Conservation (phyloP, 2,329 filamentous ascomycete species). For the Nigrograna mackinnonii region DNA sequence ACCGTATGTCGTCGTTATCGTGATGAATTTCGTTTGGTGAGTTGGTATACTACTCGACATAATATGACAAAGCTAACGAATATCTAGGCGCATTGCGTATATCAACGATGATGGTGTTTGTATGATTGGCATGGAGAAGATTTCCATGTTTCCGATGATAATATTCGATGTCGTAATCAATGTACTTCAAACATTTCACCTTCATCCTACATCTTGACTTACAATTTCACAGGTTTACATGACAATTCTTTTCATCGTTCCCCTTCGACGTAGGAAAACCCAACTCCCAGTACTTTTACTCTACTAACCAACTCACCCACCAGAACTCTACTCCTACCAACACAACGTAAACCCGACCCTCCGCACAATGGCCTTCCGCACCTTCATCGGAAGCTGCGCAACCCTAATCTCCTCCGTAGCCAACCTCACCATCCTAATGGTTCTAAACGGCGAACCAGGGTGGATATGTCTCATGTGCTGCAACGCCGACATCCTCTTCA, state of each 20-base stretch:
- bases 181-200: conserved; percentile 26
- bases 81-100: conserved; percentile 58
- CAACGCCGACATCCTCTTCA: conserved; percentile 66
- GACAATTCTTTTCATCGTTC: conserved; percentile 65
- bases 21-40: conserved; percentile 65
- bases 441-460: conserved; percentile 63
- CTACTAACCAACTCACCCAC: too few relatives aligned
- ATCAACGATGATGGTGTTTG: conserved; percentile 58
- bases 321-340: conserved; percentile 61
- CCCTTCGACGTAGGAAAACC: conserved; percentile 54
- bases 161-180: conserved; percentile 64
- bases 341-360: conserved; percentile 51
- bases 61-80: conserved; percentile 3
- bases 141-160: conserved; percentile 65
- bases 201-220: neutral
- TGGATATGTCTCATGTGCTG: conserved; percentile 70
- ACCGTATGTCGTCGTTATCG: conserved; percentile 48
- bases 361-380: conserved; percentile 59
- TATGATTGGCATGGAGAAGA: conserved; percentile 63
- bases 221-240: conserved; percentile 54
- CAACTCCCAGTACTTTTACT: neutral
- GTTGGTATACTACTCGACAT: conserved; percentile 15
- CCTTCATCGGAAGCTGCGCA: conserved; percentile 61
- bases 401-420: conserved; percentile 63
- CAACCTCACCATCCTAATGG: conserved; percentile 63